Evolutionary conservation across 2,329 filamentous ascomycete genomes (phyloP).

Genomic region (Septoria linicola): DNA sequence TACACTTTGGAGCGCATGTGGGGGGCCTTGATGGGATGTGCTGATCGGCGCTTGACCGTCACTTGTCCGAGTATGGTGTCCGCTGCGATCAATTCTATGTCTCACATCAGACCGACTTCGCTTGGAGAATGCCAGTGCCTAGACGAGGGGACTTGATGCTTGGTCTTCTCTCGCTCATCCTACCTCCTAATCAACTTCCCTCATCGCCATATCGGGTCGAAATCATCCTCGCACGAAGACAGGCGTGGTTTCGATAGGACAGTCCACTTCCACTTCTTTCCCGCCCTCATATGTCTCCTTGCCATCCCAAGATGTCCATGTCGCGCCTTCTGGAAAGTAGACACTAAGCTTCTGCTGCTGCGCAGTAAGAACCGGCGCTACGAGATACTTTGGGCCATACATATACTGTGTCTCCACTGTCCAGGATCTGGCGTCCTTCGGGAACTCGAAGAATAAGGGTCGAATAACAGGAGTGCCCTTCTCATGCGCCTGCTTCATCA

Average conservation of each 20-base stretch:
- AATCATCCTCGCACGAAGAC: conserved; percentile 27
- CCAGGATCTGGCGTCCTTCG: conserved; percentile 55
- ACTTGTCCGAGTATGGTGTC: conserved; percentile 27
- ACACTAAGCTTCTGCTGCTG: conserved; percentile 47
- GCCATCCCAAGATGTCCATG: conserved; percentile 47
- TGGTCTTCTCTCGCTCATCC: too few relatives aligned
- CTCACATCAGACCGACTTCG: too few relatives aligned
- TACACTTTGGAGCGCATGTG: conserved; percentile 43
- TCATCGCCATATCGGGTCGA: too few relatives aligned
- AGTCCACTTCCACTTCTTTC: conserved; percentile 19
- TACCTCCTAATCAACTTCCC: too few relatives aligned
- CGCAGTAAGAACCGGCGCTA: conserved; percentile 56
- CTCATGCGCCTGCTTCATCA: conserved; percentile 62
- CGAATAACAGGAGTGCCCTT: conserved; percentile 62
- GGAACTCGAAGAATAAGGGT: conserved; percentile 64
- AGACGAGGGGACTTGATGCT: neutral
- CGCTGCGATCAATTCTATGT: conserved; percentile 1
- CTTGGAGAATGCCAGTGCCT: too few relatives aligned
- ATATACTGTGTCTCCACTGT: conserved; percentile 62
- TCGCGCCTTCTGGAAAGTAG: conserved; percentile 54
- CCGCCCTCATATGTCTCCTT: conserved; percentile 31
- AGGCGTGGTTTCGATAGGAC: conserved; percentile 27
- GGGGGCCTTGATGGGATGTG: conserved; percentile 40
- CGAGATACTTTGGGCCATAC: conserved; percentile 61
- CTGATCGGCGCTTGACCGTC: conserved; percentile 15